phyloP scores from a whole-genome alignment of 2,329 filamentous ascomycete species.

The Calonectria pteridis region DNA sequence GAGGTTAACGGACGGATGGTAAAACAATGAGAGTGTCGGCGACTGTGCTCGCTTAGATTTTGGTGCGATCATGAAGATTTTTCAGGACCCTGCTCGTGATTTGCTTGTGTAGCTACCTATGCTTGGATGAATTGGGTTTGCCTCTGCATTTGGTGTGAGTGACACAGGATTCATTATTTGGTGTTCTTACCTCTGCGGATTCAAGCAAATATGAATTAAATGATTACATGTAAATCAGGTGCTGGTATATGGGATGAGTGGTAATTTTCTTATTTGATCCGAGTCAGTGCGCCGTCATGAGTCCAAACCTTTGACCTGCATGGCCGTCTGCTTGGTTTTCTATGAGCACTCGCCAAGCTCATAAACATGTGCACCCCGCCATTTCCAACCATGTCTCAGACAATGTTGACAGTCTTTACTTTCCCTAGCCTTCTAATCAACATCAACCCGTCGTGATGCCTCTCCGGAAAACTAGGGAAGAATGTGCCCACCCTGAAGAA shows the following conservation, averaged over 20 bases:
- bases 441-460: background rate
- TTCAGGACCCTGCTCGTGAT: background rate
- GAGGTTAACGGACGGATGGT: background rate
- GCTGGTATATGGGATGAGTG: too few species aligned
- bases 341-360: too few species aligned
- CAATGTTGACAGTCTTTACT: background rate
- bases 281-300: too few species aligned
- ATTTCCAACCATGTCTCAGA: background rate
- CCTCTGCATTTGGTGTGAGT: too few species aligned
- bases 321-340: too few species aligned
- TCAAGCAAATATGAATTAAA: too few species aligned
- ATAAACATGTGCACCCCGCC: too few species aligned
- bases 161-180: too few species aligned
- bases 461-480: constrained; percentile 1
- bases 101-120: background rate
- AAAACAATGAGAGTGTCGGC: background rate
- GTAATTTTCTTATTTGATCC: too few species aligned
- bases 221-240: too few species aligned
- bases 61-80: background rate
- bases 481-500: background rate
- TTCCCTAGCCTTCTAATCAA: background rate
- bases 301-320: too few species aligned
- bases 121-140: background rate
- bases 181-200: too few species aligned
- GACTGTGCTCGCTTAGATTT: background rate